Evolutionary conservation across 441 rosid genomes (phyloP).

Genomic region (Erodium trifolium): DNA sequence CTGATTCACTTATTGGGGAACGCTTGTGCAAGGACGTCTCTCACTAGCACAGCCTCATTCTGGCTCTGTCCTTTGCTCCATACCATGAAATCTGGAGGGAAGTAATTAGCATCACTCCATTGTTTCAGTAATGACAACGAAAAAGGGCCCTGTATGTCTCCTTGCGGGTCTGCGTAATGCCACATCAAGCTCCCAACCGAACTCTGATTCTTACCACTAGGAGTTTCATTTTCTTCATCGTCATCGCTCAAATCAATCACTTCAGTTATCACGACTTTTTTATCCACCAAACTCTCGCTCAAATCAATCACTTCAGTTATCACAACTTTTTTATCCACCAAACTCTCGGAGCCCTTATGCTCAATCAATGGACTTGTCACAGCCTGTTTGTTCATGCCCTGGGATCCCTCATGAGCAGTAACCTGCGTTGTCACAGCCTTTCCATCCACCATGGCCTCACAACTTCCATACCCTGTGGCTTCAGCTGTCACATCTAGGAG

Average conservation of each 20-base stretch:
- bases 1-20: constrained; percentile 9
- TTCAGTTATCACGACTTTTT: constrained; percentile 2
- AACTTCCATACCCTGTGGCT: not conserved
- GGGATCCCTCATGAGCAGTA: not conserved
- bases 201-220: constrained; percentile 17
- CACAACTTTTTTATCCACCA: not conserved
- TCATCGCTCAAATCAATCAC: constrained; percentile 57
- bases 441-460: not conserved
- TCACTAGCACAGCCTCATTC: constrained; percentile 37
- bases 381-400: not conserved
- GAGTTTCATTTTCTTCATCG: constrained; percentile 30
- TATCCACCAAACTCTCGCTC: too few relatives aligned
- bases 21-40: constrained; percentile 25
- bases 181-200: constrained; percentile 32
- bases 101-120: constrained; percentile 52
- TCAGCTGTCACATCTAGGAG: not conserved
- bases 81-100: constrained; percentile 53
- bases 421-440: not conserved
- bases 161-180: constrained; percentile 65
- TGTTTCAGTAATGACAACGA: constrained; percentile 41
- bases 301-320: too few relatives aligned
- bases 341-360: constrained; percentile 11
- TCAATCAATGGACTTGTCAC: not conserved
- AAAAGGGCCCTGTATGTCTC: constrained; percentile 61
- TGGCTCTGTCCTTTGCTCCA: constrained; percentile 55